Evolutionary conservation across 495 filamentous ascomycete species (phyloP).

Genomic region (Tirmania nivea): DNA sequence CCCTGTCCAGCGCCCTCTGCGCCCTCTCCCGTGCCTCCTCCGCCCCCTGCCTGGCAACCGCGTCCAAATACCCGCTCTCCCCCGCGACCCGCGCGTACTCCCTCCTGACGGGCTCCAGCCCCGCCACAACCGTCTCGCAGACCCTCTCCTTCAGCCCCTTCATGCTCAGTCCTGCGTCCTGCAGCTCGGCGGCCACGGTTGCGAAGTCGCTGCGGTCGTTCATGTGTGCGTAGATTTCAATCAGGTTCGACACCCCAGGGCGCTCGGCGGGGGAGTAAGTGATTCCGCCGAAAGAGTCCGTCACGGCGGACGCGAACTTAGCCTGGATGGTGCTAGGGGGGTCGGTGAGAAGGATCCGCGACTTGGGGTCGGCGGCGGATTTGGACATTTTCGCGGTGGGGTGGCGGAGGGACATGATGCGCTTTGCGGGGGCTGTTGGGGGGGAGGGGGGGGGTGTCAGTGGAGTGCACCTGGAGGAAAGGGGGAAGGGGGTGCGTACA

Average conservation of each 20-base stretch:
- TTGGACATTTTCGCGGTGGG: conserved; percentile 83
- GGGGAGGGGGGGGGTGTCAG: neutral
- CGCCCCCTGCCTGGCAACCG: conserved; percentile 38
- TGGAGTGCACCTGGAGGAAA: neutral
- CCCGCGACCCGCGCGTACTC: conserved; percentile 33
- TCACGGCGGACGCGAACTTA: conserved; percentile 55
- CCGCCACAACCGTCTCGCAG: conserved; percentile 29
- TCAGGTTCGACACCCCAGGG: conserved; percentile 70
- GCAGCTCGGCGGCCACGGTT: conserved; percentile 33
- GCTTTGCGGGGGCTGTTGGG: conserved; percentile 41
- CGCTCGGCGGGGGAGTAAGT: conserved; percentile 47
- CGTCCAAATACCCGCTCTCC: conserved; percentile 31
- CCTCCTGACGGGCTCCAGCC: conserved; percentile 38
- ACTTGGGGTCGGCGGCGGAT: conserved; percentile 39
- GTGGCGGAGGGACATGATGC: conserved; percentile 71
- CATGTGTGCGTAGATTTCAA: conserved; percentile 52
- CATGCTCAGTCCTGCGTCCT: conserved; percentile 26
- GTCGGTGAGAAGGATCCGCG: conserved; percentile 67
- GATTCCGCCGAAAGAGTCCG: conserved; percentile 42
- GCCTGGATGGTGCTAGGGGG: conserved; percentile 31
- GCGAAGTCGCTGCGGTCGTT: conserved; percentile 26
- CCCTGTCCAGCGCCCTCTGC: neutral
- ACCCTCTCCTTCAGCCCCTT: conserved; percentile 45
- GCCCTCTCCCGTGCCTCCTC: conserved; percentile 41
- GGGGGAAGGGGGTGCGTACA: conserved; percentile 29